Base-by-base conservation (phyloP, 257 asterid species). In the Salvia splendens region DNA sequence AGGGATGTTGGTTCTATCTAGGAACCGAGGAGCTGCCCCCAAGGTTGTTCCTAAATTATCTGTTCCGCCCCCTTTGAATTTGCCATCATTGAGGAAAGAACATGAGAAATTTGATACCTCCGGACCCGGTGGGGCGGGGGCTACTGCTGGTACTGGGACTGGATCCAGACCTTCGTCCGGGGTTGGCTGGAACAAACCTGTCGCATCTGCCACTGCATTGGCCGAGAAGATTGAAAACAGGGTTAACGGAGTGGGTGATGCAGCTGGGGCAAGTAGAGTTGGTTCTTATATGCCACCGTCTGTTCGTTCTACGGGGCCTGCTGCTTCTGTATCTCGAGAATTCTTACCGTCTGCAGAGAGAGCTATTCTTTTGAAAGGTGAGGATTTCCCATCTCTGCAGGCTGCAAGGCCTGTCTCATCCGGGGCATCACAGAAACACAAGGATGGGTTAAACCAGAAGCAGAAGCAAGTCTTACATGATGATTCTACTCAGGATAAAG, bases 361-460 rank as follows among this genome's bases (percentile, higher is more conserved):
- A 86, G 81, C 87, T 2, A 65, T 83, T 68, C 92, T 94, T 68
- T 82, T 94, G 91, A 81, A 91, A 79, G 99, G 99, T 15, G 99
- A 94, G 87, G 99, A 94, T 79, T 94, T 94, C 75, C 99, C 99
- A n/a, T 83, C 98, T 65, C 79, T 94, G 68, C 89, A 83, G 74
- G 98, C 94, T 61, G 96, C 87, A 6, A 79, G 87, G 76, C 96
- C 99, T 5, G 82, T 76, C 28, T 77, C 91, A 8, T 81, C 95
- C 8, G 96, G 87, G 65, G 51, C 83, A 46, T 76, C 85, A 49
- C 89, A 75, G 76, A 94, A 87, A 60, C 93, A 78, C 65, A 90
- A 84, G 75, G 96, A 93, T 51, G 77, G 76, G 45, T 54, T 56
- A 69, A 82, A 57, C 73, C 87, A 79, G 77, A 94, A 91, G 81